A percentile compares a stretch with the other conserved stretches of the same genome.
phyloP scores from a whole-genome alignment of 2,329 filamentous ascomycete species.

The Parastagonospora nodorum region DNA sequence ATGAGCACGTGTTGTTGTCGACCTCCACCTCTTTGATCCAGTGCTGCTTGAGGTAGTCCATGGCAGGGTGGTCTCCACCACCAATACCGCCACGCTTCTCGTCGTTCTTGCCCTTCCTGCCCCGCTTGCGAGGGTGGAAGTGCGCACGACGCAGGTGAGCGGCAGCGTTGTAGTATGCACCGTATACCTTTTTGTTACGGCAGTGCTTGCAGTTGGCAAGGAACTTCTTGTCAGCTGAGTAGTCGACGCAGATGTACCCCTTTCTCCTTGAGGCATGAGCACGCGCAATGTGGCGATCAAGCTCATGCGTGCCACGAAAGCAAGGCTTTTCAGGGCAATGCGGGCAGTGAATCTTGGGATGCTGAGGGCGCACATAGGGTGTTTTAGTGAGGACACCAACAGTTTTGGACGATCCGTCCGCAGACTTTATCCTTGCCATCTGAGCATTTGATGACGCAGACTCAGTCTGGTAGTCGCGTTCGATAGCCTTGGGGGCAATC shows the following conservation, averaged over 20 bases:
- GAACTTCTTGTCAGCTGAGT: conserved; percentile 64
- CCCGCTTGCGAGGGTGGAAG: conserved; percentile 73
- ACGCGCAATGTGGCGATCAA: conserved; percentile 59
- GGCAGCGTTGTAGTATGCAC: conserved; percentile 92
- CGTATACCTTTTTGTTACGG: conserved; percentile 75
- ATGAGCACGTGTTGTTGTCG: conserved; percentile 20
- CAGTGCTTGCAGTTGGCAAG: conserved; percentile 86
- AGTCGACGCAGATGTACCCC: conserved; percentile 68
- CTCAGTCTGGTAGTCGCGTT: conserved; percentile 32
- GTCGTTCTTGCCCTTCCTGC: conserved; percentile 61
- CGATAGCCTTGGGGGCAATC: conserved; percentile 53
- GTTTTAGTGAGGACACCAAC: conserved; percentile 58
- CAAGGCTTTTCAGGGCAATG: conserved; percentile 74
- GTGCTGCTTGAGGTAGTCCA: conserved; percentile 62
- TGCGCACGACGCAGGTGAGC: conserved; percentile 87
- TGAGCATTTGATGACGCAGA: conserved; percentile 48
- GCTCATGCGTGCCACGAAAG: conserved; percentile 85
- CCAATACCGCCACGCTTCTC: conserved; percentile 66
- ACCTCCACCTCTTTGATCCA: conserved; percentile 66
- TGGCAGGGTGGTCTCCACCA: conserved; percentile 65
- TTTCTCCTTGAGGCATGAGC: conserved; percentile 67
- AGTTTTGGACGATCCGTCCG: conserved; percentile 60
- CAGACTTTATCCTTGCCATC: conserved; percentile 58
- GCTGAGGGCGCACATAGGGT: conserved; percentile 67
- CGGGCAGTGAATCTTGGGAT: conserved; percentile 72